A percentile compares a stretch with the other conserved stretches of the same genome.
These are phyloP conservation scores for Lactifluus pinguis DNA, from an alignment of 768 basidiomycete genomes.

Conservation along the genomic window DNA sequence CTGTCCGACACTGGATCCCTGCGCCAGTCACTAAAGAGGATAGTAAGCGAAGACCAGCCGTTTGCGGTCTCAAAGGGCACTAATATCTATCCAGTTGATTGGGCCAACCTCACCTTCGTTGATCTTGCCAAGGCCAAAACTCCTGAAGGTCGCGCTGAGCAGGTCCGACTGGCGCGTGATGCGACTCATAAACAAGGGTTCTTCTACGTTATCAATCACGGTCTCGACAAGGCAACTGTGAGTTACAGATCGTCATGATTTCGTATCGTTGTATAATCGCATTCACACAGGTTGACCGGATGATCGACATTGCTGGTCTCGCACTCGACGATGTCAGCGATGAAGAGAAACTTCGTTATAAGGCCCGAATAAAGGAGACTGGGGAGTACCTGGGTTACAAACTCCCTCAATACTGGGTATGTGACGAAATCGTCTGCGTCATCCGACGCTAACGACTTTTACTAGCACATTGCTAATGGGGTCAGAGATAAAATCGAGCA, in stretches of 20 bases:
- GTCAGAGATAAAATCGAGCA: conserved; percentile 56
- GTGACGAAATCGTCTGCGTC: conserved; percentile 1
- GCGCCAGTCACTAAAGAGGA: conserved; percentile 22
- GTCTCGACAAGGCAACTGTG: conserved; percentile 35
- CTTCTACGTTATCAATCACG: conserved; percentile 44
- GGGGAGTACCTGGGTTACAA: conserved; percentile 52
- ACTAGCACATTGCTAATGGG: conserved; percentile 51
- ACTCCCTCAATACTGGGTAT: conserved; percentile 44
- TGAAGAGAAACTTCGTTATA: conserved; percentile 28
- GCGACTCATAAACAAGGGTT: conserved; percentile 32
- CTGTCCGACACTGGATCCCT: conserved; percentile 21
- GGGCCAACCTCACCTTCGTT: conserved; percentile 28
- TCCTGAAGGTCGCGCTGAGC: conserved; percentile 26
- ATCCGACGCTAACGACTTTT: background rate
- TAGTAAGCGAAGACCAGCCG: conserved; percentile 9
- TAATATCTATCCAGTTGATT: conserved; percentile 26
- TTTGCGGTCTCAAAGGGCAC: background rate
- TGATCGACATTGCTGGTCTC: conserved; percentile 31
- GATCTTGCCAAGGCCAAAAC: conserved; percentile 28
- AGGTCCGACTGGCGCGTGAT: conserved; percentile 26
- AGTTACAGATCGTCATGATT: background rate
- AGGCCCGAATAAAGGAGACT: conserved; percentile 29
- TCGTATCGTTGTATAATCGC: background rate
- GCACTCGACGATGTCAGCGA: conserved; percentile 27
- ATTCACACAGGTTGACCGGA: conserved; percentile 21